Evolutionary conservation across 2,329 filamentous ascomycete species (phyloP).

Genomic region (Claviceps sorghi): DNA sequence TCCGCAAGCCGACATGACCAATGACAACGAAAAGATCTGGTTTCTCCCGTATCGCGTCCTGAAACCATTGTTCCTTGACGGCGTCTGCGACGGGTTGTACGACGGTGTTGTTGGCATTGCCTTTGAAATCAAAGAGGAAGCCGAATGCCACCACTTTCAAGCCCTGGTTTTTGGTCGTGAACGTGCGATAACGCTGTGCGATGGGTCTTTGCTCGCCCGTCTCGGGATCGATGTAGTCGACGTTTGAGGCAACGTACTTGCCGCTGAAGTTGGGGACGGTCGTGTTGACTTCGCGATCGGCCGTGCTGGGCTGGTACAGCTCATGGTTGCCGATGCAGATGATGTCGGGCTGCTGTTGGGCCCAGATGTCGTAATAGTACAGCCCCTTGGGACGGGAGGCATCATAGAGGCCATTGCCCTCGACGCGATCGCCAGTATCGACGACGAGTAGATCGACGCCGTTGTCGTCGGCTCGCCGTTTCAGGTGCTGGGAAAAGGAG

Average conservation of each 20-base stretch:
- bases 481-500: constrained; percentile 77
- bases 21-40: constrained; percentile 76
- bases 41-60: constrained; percentile 68
- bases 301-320: constrained; percentile 69
- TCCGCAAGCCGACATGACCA: constrained; percentile 73
- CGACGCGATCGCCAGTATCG: constrained; percentile 85
- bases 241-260: constrained; percentile 78
- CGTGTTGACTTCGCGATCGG: constrained; percentile 59
- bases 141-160: constrained; percentile 79
- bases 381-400: constrained; percentile 73
- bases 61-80: constrained; percentile 78
- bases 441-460: constrained; percentile 82
- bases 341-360: constrained; percentile 68
- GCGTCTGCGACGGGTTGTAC: constrained; percentile 69
- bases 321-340: constrained; percentile 90
- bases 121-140: constrained; percentile 86
- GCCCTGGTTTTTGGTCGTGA: constrained; percentile 79
- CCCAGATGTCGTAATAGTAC: constrained; percentile 78
- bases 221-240: constrained; percentile 68
- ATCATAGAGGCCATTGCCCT: constrained; percentile 91
- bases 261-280: constrained; percentile 73
- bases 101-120: constrained; percentile 80
- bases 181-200: constrained; percentile 71
- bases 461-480: constrained; percentile 58
- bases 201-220: constrained; percentile 60